Evolutionary conservation across 164 flowering plant species (phyloP), one percentile per base, ranked within the genome.

Genomic region (Cinnamomum micranthum): DNA sequence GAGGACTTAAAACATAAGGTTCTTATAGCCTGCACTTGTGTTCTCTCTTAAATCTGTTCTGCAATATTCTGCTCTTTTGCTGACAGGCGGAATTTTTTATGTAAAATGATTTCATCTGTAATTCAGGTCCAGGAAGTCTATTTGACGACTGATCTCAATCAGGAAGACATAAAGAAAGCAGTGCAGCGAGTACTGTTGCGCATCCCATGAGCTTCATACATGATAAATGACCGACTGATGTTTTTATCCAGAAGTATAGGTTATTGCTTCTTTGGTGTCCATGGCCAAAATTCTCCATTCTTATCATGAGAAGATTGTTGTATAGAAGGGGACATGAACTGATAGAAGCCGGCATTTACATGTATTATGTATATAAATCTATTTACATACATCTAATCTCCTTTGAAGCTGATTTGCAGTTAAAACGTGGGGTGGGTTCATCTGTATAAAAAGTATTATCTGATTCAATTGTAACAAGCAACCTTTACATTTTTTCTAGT

Each of bases 61-160:
- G 47, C 47, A 41, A 41, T 9, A 9, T 9, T 41, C 47, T 41
- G 47, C 10, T 41, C 47, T 41, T 41, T 1, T 41, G 47, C 47
- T 6, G 9, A 41, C 47, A 41, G 47, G 47, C 47, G 19, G 4
- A 23, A 24, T 11, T 64, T 9, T 64, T 64, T 6, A 15, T 72
- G 67, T 22, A 7, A 12, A n/a, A 24, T 50, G 65, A n/a, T 71
- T 47, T 51, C 20, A 67, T 65, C 6, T 67, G 27, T 63, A 63
- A 15, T 75, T 81, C 85, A 92, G 96, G 98, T 95, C 64, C 99
- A 93, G 73, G 97, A 93, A 84, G 86, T 95, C 71, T 92, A 88
- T 67, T 80, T 95, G 72, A 83, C 84, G 24, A 90, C 97, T 22
- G 75, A 87, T 58, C 99, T 93, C 69, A 92, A 90, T 85, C 99